A percentile compares a stretch with the other conserved stretches of the same genome.
Evolutionary conservation across 257 asterid species (phyloP).

Genomic region (Primulina tabacum): DNA sequence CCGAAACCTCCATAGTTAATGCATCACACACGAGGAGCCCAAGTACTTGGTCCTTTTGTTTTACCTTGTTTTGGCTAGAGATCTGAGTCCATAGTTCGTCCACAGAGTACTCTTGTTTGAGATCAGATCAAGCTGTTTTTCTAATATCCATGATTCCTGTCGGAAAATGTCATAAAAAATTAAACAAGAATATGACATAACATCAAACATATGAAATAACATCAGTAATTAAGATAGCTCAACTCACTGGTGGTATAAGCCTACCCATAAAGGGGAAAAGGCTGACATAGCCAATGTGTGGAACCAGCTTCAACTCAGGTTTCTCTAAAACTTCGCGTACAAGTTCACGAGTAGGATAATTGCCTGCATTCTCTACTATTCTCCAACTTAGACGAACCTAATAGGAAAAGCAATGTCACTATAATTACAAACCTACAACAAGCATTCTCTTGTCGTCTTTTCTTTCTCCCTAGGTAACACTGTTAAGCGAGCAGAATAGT

Average conservation of each 20-base stretch:
- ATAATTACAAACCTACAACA: slow-evolving; percentile 8
- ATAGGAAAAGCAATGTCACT: slow-evolving; percentile 20
- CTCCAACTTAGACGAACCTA: slow-evolving; percentile 84
- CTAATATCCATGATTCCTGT: slow-evolving; percentile 77
- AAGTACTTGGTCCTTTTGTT: background rate
- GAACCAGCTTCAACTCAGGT: slow-evolving; percentile 77
- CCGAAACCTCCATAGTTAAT: background rate
- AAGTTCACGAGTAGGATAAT: slow-evolving; percentile 66
- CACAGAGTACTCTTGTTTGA: slow-evolving; percentile 74
- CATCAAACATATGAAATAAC: background rate
- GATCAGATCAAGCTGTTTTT: slow-evolving; percentile 81
- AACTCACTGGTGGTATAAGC: slow-evolving; percentile 97
- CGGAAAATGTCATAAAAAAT: background rate
- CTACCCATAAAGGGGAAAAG: slow-evolving; percentile 88
- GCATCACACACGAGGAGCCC: background rate
- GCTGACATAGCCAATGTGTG: slow-evolving; percentile 94
- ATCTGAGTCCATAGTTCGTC: slow-evolving; percentile 89
- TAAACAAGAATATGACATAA: slow-evolving; percentile 9
- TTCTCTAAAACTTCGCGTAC: slow-evolving; percentile 71
- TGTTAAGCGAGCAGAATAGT: slow-evolving; percentile 16
- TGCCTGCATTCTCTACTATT: slow-evolving; percentile 48
- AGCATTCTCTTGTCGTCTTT: background rate
- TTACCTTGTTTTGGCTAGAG: slow-evolving; percentile 90
- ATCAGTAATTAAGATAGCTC: slow-evolving; percentile 19
- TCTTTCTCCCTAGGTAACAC: background rate